phyloP scores from a whole-genome alignment of 192 early-diverging fungal genomes.

The Jimgerdemannia lactiflua region DNA sequence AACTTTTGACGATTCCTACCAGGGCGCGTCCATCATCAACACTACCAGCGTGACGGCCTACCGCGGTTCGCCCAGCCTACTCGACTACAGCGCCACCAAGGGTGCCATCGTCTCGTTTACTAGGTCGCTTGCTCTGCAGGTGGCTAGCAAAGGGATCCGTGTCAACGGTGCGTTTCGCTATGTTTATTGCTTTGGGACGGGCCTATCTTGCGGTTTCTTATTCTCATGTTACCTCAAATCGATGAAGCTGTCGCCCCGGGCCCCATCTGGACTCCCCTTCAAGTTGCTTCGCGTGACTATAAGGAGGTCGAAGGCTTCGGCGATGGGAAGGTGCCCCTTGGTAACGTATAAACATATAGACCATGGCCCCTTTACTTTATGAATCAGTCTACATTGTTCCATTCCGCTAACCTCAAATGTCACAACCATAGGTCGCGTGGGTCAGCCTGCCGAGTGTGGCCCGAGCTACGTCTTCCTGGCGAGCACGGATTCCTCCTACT shows the following conservation, averaged over 20 bases:
- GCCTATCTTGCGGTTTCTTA: not conserved
- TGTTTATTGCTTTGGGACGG: constrained; percentile 23
- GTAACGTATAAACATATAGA: no score
- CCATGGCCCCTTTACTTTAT: no score
- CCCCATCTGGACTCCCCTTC: constrained; percentile 51
- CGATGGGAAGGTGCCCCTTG: not conserved
- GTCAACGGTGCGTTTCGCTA: constrained; percentile 26
- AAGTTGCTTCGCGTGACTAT: constrained; percentile 21
- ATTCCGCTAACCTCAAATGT: no score
- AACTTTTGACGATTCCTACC: no score
- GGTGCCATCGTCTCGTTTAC: constrained; percentile 47
- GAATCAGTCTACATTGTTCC: no score
- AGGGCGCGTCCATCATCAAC: constrained; percentile 29
- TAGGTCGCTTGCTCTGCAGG: constrained; percentile 32
- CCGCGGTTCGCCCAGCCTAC: constrained; percentile 25
- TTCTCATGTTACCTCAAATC: not conserved
- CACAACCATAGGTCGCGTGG: constrained; percentile 31
- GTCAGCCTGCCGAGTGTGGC: constrained; percentile 40
- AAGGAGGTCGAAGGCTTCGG: constrained; percentile 34
- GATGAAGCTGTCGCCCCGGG: constrained; percentile 14
- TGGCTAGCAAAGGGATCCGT: constrained; percentile 36
- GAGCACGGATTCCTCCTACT: constrained; percentile 26
- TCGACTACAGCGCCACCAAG: constrained; percentile 47
- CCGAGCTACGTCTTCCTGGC: constrained; percentile 42
- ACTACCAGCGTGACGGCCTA: constrained; percentile 46